Evolutionary conservation across 1,284 basidiomycete genomes (phyloP).

Genomic region (Tranzscheliella williamsii): DNA sequence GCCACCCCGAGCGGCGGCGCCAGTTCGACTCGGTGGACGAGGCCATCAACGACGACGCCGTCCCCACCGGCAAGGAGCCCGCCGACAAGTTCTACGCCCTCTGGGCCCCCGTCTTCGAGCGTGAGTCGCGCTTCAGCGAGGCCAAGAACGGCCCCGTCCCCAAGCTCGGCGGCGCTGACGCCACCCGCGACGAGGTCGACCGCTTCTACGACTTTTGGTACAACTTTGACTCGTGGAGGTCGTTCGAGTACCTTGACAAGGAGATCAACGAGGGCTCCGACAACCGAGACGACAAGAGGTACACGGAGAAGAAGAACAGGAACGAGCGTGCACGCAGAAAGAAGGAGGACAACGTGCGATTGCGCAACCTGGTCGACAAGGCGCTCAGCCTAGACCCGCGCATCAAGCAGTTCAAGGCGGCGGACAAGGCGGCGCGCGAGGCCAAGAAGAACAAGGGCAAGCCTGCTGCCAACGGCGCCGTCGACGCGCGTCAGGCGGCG

Average conservation of each 20-base stretch:
- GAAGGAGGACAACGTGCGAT: slow-evolving; percentile 93
- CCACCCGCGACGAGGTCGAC: slow-evolving; percentile 81
- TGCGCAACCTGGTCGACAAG: slow-evolving; percentile 84
- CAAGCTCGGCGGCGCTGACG: slow-evolving; percentile 73
- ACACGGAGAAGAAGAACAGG: slow-evolving; percentile 99
- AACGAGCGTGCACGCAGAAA: slow-evolving; percentile 91
- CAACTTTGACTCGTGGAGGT: slow-evolving; percentile 98
- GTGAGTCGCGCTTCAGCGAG: slow-evolving; percentile 84
- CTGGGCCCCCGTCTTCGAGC: slow-evolving; percentile 80
- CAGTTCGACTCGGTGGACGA: slow-evolving; percentile 98
- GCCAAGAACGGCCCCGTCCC: slow-evolving; percentile 80
- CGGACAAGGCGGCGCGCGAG: slow-evolving; percentile 92
- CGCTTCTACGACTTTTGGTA: slow-evolving; percentile 99
- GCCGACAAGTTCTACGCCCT: slow-evolving; percentile 69
- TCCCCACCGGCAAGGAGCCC: slow-evolving; percentile 61
- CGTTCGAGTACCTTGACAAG: slow-evolving; percentile 98
- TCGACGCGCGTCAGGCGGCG: slow-evolving; percentile 38
- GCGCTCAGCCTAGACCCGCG: slow-evolving; percentile 85
- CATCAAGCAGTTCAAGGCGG: slow-evolving; percentile 94
- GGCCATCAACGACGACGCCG: slow-evolving; percentile 71
- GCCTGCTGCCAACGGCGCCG: slow-evolving; percentile 50
- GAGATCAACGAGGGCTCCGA: slow-evolving; percentile 97
- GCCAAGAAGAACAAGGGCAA: slow-evolving; percentile 79
- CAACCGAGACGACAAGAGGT: slow-evolving; percentile 96
- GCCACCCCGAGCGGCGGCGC: slow-evolving; percentile 80